phyloP scores from a whole-genome alignment of 345 rosid species.

The Hibiscus syriacus region DNA sequence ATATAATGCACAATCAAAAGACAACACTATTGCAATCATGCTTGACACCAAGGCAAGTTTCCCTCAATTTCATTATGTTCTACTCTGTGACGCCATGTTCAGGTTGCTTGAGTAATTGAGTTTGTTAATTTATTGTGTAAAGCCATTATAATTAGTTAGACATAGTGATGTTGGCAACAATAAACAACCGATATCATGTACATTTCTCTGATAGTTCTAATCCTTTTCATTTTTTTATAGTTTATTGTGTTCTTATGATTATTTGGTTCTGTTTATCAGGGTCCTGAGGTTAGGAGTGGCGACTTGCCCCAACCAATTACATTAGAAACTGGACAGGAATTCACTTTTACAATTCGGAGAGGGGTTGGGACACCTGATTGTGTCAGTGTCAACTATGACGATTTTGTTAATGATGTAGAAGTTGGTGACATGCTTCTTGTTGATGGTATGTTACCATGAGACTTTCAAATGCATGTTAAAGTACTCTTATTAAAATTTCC shows the following conservation, averaged over 20 bases:
- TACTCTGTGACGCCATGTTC: neutral
- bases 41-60: constrained; percentile 17
- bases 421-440: constrained; percentile 96
- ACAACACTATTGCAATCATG: constrained; percentile 13
- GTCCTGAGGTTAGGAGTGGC: constrained; percentile 62
- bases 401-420: constrained; percentile 30
- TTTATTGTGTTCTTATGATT: constrained; percentile 1
- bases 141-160: constrained; percentile 1
- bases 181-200: neutral
- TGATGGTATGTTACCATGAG: constrained; percentile 58
- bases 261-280: constrained; percentile 35
- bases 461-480: neutral
- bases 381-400: constrained; percentile 97
- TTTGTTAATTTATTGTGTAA: neutral
- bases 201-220: neutral
- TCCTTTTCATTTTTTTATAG: neutral
- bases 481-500: no score
- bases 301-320: constrained; percentile 73
- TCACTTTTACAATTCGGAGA: constrained; percentile 85
- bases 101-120: neutral
- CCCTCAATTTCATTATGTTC: constrained; percentile 8
- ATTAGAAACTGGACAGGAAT: constrained; percentile 73
- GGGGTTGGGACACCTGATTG: constrained; percentile 80
- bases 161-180: neutral
- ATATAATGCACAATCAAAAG: constrained; percentile 83